These are phyloP conservation scores for Helminthosporium solani DNA, from an alignment of 2,329 filamentous ascomycete species.

Conservation along the genomic window DNA sequence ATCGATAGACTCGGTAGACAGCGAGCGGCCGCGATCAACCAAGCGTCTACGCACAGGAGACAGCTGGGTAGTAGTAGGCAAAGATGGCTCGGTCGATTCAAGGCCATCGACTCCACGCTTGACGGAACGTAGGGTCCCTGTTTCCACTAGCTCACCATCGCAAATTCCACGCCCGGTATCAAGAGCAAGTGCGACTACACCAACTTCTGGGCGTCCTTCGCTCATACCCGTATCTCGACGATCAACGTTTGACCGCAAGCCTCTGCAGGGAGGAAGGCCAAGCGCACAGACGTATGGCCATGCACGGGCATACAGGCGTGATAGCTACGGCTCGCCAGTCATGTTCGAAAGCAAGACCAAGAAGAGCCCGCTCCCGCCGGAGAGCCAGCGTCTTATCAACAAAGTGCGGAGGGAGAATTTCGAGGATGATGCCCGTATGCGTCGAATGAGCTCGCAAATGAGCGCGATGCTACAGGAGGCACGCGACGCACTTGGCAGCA, in stretches of 20 bases:
- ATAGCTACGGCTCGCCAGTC: conserved; percentile 35
- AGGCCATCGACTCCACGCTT: conserved; percentile 47
- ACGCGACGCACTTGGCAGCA: conserved; percentile 71
- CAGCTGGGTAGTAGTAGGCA: conserved; percentile 51
- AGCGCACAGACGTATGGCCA: conserved; percentile 13
- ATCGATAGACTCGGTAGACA: conserved; percentile 47
- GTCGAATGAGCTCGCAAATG: conserved; percentile 74
- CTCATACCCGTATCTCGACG: conserved; percentile 49
- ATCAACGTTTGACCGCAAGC: conserved; percentile 26
- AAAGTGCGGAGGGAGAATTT: conserved; percentile 70
- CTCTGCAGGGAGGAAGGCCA: conserved; percentile 19
- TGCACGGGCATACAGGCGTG: conserved; percentile 29
- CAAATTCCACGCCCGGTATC: conserved; percentile 39
- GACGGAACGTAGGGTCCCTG: conserved; percentile 33
- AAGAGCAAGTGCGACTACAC: conserved; percentile 18
- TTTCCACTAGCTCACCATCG: conserved; percentile 28
- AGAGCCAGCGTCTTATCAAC: conserved; percentile 74
- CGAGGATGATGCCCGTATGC: conserved; percentile 76
- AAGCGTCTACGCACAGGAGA: conserved; percentile 53
- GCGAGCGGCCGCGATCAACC: conserved; percentile 45
- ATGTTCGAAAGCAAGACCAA: conserved; percentile 23
- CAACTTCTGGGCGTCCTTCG: conserved; percentile 36
- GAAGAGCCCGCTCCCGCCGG: conserved; percentile 50
- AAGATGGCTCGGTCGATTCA: conserved; percentile 56
- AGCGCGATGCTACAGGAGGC: conserved; percentile 88